Evolutionary conservation across 1,139 yeast species (phyloP).

Genomic region (Pneumocystis jirovecii): DNA sequence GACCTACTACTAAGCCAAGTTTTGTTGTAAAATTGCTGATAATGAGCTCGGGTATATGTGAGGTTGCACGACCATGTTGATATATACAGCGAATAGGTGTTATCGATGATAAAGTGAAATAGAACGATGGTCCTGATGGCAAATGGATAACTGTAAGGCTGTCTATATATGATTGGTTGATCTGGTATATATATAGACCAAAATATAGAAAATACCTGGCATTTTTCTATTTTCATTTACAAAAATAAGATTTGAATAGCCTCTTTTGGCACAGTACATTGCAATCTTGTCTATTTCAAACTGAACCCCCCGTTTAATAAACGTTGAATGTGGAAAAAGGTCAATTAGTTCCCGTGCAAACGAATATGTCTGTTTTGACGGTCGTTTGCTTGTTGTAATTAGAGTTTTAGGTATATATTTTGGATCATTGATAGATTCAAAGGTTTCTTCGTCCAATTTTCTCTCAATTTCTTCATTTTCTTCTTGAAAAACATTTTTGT

Average conservation of each 20-base stretch:
- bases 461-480: slow-evolving; percentile 25
- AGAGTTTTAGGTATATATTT: slow-evolving; percentile 64
- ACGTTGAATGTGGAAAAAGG: slow-evolving; percentile 69
- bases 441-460: slow-evolving; percentile 54
- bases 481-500: slow-evolving; percentile 54
- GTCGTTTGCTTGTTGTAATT: slow-evolving; percentile 74
- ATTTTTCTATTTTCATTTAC: slow-evolving; percentile 86
- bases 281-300: slow-evolving; percentile 78
- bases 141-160: slow-evolving; percentile 86
- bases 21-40: slow-evolving; percentile 84
- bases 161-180: slow-evolving; percentile 24
- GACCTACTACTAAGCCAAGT: slow-evolving; percentile 82
- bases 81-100: slow-evolving; percentile 56
- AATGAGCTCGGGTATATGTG: slow-evolving; percentile 80
- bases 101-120: slow-evolving; percentile 71
- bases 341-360: slow-evolving; percentile 80
- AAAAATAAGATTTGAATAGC: slow-evolving; percentile 71
- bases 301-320: slow-evolving; percentile 74
- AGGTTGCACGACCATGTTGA: slow-evolving; percentile 85
- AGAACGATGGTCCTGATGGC: slow-evolving; percentile 90
- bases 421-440: slow-evolving; percentile 45
- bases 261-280: slow-evolving; percentile 61
- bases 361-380: slow-evolving; percentile 75
- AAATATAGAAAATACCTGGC: slow-evolving; percentile 26
- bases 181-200: background rate